These are phyloP conservation scores for Aspergillus latus DNA, from an alignment of 2,329 filamentous ascomycete species.

Conservation along the genomic window DNA sequence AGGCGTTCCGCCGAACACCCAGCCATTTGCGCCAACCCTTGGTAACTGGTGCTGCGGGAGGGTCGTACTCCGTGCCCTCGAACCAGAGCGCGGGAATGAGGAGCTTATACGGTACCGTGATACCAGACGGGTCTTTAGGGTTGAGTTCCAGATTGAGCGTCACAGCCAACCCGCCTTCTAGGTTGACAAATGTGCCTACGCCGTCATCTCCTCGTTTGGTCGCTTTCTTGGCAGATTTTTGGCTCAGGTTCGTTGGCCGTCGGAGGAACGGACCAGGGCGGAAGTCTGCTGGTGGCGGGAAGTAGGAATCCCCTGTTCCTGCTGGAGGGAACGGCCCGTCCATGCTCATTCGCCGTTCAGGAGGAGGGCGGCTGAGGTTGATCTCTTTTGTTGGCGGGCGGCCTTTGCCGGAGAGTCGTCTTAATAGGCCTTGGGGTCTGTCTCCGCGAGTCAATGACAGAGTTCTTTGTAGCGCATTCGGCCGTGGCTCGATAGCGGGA, in stretches of 20 bases:
- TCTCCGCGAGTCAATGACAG: slow-evolving; percentile 62
- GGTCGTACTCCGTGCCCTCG: slow-evolving; percentile 44
- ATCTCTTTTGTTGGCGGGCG: slow-evolving; percentile 44
- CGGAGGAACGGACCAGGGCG: slow-evolving; percentile 59
- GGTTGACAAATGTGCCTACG: slow-evolving; percentile 62
- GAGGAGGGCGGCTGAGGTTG: slow-evolving; percentile 28
- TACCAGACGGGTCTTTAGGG: slow-evolving; percentile 79
- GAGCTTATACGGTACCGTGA: slow-evolving; percentile 82
- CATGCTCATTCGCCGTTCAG: slow-evolving; percentile 36
- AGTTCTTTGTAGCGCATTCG: slow-evolving; percentile 54
- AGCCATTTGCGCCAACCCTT: slow-evolving; percentile 45
- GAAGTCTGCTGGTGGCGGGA: slow-evolving; percentile 27
- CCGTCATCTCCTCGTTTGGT: slow-evolving; percentile 55
- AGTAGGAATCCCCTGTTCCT: slow-evolving; percentile 35
- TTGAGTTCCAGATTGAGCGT: slow-evolving; percentile 87
- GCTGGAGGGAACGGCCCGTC: slow-evolving; percentile 32
- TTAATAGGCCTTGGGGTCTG: slow-evolving; percentile 44
- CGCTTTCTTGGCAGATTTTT: slow-evolving; percentile 59
- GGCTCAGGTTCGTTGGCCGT: slow-evolving; percentile 66
- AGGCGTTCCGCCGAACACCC: slow-evolving; percentile 30
- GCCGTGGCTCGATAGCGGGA: slow-evolving; percentile 32
- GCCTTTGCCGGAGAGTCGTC: slow-evolving; percentile 49
- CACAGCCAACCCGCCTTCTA: slow-evolving; percentile 82
- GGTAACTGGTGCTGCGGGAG: slow-evolving; percentile 33
- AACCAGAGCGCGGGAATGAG: slow-evolving; percentile 74